phyloP scores from a whole-genome alignment of 441 rosid genomes.

The Corymbia citriodora region DNA sequence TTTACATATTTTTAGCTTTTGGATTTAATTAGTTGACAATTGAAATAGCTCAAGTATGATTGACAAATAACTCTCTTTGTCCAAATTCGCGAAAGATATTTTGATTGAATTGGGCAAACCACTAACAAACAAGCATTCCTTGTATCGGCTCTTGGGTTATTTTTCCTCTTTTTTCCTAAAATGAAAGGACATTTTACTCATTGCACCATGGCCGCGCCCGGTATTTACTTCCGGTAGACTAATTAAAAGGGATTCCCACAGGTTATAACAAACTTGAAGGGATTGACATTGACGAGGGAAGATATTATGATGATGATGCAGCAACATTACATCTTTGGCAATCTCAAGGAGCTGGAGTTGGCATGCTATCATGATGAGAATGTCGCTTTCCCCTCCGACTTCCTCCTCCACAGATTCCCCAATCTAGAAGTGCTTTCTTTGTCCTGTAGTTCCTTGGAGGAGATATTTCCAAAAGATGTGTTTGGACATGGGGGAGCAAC shows the following conservation, averaged over 20 bases:
- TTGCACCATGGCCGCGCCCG: not conserved
- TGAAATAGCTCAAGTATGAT: too few relatives aligned
- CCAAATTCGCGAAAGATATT: too few relatives aligned
- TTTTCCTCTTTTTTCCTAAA: not conserved
- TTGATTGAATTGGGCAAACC: too few relatives aligned
- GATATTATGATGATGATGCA: not conserved
- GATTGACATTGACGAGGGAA: not conserved
- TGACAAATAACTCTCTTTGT: too few relatives aligned
- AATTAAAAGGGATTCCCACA: not conserved
- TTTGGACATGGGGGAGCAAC: not conserved
- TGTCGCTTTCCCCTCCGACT: not conserved
- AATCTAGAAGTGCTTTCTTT: not conserved
- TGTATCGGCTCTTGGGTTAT: too few relatives aligned
- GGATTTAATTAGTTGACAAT: too few relatives aligned
- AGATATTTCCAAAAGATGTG: not conserved
- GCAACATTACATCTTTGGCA: not conserved
- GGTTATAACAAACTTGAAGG: not conserved
- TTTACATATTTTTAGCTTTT: too few relatives aligned
- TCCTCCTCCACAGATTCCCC: not conserved
- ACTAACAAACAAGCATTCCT: too few relatives aligned
- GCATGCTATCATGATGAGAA: not conserved
- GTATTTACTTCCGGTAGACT: not conserved
- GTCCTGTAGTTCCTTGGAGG: not conserved
- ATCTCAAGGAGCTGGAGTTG: too few relatives aligned
- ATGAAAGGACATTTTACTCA: not conserved